Base-by-base conservation (phyloP, 768 basidiomycete genomes). In the Agaricus bisporus region DNA sequence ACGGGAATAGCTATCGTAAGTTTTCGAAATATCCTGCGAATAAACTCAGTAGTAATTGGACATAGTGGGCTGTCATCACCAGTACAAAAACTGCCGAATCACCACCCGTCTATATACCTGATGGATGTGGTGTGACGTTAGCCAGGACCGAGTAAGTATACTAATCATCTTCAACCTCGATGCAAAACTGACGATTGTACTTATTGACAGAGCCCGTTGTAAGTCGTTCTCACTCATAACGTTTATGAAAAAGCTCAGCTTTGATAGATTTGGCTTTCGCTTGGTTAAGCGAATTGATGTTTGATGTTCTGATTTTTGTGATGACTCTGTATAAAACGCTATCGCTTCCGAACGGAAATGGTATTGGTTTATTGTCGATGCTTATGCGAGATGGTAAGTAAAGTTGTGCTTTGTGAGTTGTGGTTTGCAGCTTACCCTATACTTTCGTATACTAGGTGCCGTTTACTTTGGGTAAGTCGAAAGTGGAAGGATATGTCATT, bases 281-380 rank as follows among this genome's bases (percentile, higher is more conserved):
- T 10, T 77, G 74, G 74, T 63, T 62, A 15, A 68, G 65, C 17
- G 62, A 71, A 63, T 61, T 75, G 6, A 48, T 66, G 5, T 74
- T 77, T 49, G 76, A 77, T 56, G 47, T 64, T 1, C 47, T 71
- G 10, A 67, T 77, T 3, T 73, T 77, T 47, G 58, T 49, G 17
- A 65, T 76, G 64, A 77, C 75, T 6, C 54, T 75, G 17, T 70
- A 67, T 58, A 75, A 74, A 49, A 64, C 74, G 3, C 58, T 74
- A 15, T 58, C 55, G 8, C 43, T 69, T 2, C 62, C 64, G 1
- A 58, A 62, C 11, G 52, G 51, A 12, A 54, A 58, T 25, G 63
- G 60, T 11, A 51, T 63, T 17, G 62, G 54, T 9, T 51, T 77
- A 52, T n/a, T 74, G 17, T 54, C 54, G 25, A 54, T 73, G 22